Conservation (phyloP, 176 grass and related monocot genomes). For the Neostapfia colusana region DNA sequence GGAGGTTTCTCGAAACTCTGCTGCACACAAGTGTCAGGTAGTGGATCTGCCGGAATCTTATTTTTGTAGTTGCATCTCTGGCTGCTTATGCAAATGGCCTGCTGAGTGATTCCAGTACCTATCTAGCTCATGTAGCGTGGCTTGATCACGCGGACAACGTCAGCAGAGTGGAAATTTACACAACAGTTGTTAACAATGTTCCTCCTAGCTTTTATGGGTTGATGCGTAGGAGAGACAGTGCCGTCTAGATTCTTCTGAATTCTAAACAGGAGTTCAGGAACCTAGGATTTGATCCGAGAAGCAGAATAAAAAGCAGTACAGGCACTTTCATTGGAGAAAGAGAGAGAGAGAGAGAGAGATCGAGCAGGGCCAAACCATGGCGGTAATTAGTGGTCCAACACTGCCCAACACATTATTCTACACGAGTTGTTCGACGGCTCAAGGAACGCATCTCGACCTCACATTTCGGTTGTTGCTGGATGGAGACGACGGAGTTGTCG, state of each 20-base stretch:
- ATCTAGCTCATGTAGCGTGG: background rate
- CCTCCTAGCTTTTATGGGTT: too few relatives aligned
- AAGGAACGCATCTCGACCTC: constrained; percentile 21
- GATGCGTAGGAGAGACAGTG: background rate
- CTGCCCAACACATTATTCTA: background rate
- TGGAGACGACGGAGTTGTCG: background rate
- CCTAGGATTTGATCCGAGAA: background rate
- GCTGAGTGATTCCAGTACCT: background rate
- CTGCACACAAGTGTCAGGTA: background rate
- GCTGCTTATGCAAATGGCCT: background rate
- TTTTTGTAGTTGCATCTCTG: background rate
- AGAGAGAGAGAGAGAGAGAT: constrained; percentile 1
- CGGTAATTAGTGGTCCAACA: background rate
- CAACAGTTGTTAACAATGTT: background rate
- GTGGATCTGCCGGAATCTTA: constrained; percentile 15
- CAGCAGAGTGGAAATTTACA: background rate
- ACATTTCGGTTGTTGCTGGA: background rate
- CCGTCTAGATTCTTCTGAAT: background rate
- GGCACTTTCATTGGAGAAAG: background rate
- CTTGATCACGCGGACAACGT: background rate
- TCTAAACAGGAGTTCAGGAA: background rate
- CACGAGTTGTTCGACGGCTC: constrained; percentile 5
- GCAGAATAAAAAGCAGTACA: constrained; percentile 1
- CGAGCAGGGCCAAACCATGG: background rate
- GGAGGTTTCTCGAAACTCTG: constrained; percentile 1